Conservation (phyloP, 208 protist genomes). For the Acanthamoeba sp. region DNA sequence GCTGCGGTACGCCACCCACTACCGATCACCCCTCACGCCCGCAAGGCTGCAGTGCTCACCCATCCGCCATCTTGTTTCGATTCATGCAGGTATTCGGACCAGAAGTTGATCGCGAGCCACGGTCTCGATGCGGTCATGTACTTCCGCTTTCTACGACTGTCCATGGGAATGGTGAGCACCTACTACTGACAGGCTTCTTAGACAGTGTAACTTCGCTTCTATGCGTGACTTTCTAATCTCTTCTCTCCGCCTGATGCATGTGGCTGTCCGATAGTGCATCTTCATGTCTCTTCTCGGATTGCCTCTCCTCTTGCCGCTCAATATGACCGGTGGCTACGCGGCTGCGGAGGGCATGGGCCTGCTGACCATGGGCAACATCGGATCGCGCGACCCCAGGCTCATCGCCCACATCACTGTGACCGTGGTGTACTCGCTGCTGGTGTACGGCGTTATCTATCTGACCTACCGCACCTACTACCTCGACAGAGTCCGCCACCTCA, state of each 20-base stretch:
- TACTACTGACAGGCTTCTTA: too few relatives aligned
- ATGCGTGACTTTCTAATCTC: neutral
- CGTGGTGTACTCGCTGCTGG: slow-evolving; percentile 24
- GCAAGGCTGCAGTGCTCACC: neutral
- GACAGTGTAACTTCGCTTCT: too few relatives aligned
- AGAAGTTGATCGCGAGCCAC: slow-evolving; percentile 1
- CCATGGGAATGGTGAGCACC: neutral
- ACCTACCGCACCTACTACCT: neutral
- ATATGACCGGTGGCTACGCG: neutral
- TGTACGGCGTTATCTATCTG: neutral
- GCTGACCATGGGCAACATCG: slow-evolving; percentile 59
- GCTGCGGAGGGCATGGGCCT: neutral
- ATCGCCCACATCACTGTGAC: slow-evolving; percentile 36
- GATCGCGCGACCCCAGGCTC: neutral
- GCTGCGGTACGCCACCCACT: neutral
- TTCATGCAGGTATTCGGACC: slow-evolving; percentile 24
- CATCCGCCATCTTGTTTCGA: neutral
- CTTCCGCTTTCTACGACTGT: slow-evolving; percentile 9
- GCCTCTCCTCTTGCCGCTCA: slow-evolving; percentile 10
- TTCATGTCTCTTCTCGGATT: slow-evolving; percentile 14
- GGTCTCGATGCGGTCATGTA: slow-evolving; percentile 65
- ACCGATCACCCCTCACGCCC: neutral
- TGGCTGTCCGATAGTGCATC: slow-evolving; percentile 32
- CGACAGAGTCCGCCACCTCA: neutral
- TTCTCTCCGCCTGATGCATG: neutral